Evolutionary conservation across 495 filamentous ascomycete genomes (phyloP).

Genomic region (Hypoxylon fuscum): DNA sequence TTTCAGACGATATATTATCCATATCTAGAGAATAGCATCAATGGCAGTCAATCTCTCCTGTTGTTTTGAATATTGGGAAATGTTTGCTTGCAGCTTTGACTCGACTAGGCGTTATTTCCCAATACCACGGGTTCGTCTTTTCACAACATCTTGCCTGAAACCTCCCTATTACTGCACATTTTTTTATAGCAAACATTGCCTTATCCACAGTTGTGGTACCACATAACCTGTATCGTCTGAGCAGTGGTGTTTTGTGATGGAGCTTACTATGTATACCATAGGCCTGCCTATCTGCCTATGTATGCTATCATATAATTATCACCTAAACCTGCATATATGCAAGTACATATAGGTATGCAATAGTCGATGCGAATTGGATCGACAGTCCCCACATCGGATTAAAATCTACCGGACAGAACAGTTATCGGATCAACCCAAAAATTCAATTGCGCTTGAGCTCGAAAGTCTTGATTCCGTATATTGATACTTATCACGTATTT

Average conservation of each 20-base stretch:
- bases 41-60: background rate
- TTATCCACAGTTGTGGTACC: background rate
- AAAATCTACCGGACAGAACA: conserved; percentile 13
- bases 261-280: too few species aligned
- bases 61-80: background rate
- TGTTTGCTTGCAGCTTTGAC: conserved; percentile 24
- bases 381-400: conserved; percentile 34
- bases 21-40: too few species aligned
- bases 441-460: conserved; percentile 33
- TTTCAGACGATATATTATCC: too few species aligned
- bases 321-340: conserved; percentile 10
- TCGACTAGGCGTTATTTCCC: conserved; percentile 6
- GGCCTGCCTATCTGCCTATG: background rate
- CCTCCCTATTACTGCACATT: background rate
- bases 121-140: conserved; percentile 5
- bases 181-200: conserved; percentile 16
- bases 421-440: conserved; percentile 41
- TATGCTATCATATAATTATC: too few species aligned
- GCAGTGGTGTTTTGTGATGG: conserved; percentile 3
- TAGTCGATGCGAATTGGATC: background rate
- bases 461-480: background rate
- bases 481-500: conserved; percentile 6
- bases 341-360: background rate
- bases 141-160: background rate
- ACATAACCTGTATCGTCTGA: background rate